Evolutionary conservation across 352 stramenopile genomes (phyloP), one percentile per base, ranked within the genome.

Genomic region (Salisapilia sapeloensis): DNA sequence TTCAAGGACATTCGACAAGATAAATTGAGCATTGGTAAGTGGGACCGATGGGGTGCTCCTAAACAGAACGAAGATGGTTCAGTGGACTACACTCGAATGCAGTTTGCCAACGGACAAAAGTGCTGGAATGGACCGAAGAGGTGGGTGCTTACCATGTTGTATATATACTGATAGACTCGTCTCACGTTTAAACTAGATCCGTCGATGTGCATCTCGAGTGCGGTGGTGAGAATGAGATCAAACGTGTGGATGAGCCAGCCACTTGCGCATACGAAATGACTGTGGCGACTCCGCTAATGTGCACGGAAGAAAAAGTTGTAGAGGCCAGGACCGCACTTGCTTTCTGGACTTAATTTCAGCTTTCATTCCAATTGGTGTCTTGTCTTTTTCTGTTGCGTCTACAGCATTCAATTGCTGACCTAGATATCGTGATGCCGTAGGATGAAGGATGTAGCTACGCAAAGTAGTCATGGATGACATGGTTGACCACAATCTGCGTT

Each of bases 51-150:
- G 59, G 55, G 35, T 9, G 21, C 13, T 7, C 29, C 33, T 12
- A 45, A 27, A n/a, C 15, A 36, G 13, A 26, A 23, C 17, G 18
- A 27, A 21, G 31, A 33, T 5, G 38, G 15, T 6, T 6, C 27
- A 6, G 39, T 32, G 20, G 56, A 67, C 42, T 52, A 82, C 45
- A 47, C 55, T 11, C 70, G 53, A 25, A 82, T 85, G 65, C 44
- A 45, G 15, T 97, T 83, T 59, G 46, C 54, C 2, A 64, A 75
- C 21, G 85, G 85, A 19, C 54, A 79, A 11, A 78, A 70, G 19
- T 97, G 85, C 57, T 96, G 82, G 79, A 95, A 95, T 42, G 85
- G 85, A 1, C 85, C 85, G 6, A 38, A 80, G 14, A 63, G 89
- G 45, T 80, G 35, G 23, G 33, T 65, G 12, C 55, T 37, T 11